Evolutionary conservation across 192 early-diverging fungal genomes (phyloP).

Genomic region (Gaertneriomyces semiglobifer): DNA sequence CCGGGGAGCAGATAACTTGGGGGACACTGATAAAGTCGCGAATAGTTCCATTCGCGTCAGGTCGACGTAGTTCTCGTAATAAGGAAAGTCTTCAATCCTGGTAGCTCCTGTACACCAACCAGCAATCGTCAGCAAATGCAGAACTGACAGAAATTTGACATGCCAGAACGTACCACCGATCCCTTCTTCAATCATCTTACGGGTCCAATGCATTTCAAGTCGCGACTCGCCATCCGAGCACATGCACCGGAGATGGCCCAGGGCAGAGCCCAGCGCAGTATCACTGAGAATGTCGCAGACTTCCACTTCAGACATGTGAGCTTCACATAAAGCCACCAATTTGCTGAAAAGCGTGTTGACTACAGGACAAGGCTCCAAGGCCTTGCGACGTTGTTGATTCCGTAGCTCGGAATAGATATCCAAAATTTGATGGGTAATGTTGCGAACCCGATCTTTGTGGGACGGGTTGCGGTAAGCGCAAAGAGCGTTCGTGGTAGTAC

Average conservation of each 20-base stretch:
- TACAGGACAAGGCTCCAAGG: conserved; percentile 9
- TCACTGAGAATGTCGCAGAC: neutral
- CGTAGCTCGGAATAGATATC: too few relatives aligned
- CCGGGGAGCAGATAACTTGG: neutral
- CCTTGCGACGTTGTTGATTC: too few relatives aligned
- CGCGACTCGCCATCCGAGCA: conserved; percentile 18
- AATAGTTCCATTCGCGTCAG: conserved; percentile 12
- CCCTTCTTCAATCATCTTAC: neutral
- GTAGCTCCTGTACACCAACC: neutral
- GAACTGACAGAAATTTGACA: neutral
- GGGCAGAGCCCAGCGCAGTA: neutral
- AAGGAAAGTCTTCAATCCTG: conserved; percentile 11
- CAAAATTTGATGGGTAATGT: too few relatives aligned
- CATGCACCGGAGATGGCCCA: conserved; percentile 1
- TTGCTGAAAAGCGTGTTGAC: conserved; percentile 5
- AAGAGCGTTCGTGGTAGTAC: too few relatives aligned
- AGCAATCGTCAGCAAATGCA: neutral
- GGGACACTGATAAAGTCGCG: neutral
- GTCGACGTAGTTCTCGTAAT: conserved; percentile 17
- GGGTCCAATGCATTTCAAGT: conserved; percentile 10
- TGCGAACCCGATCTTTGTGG: too few relatives aligned
- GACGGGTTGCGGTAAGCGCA: too few relatives aligned
- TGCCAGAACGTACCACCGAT: neutral
- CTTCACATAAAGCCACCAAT: conserved; percentile 6
- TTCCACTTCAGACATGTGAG: neutral